A percentile compares a stretch with the other conserved stretches of the same genome.
phyloP scores from a whole-genome alignment of 2,329 filamentous ascomycete genomes.

The Fusarium sp. region DNA sequence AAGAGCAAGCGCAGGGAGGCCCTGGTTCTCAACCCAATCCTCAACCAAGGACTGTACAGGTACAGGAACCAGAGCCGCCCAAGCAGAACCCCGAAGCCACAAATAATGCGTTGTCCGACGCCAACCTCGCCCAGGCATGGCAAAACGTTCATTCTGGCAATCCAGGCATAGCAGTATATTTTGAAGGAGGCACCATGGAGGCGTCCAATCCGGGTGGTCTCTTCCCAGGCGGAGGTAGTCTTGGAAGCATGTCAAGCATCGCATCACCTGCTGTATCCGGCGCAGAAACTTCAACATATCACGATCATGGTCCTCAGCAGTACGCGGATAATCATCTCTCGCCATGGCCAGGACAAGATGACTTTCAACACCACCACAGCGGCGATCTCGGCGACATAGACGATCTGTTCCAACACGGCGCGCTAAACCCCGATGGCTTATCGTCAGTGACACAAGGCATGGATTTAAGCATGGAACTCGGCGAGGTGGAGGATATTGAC shows the following conservation, averaged over 20 bases:
- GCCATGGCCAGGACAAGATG: constrained; percentile 18
- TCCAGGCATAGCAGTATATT: constrained; percentile 20
- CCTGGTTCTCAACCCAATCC: not conserved
- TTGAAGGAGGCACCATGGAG: constrained; percentile 17
- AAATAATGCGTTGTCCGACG: not conserved
- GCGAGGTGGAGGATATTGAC: constrained; percentile 34
- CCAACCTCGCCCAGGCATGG: constrained; percentile 11
- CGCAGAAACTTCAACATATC: not conserved
- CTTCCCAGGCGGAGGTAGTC: constrained; percentile 18
- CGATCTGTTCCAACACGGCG: constrained; percentile 10
- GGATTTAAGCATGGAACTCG: constrained; percentile 28
- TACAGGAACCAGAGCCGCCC: not conserved
- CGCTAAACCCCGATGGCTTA: not conserved
- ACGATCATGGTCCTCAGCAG: not conserved
- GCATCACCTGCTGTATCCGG: constrained; percentile 29
- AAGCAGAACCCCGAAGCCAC: not conserved
- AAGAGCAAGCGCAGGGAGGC: not conserved
- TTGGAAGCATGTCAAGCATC: constrained; percentile 26
- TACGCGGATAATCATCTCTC: constrained; percentile 4
- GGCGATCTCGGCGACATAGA: constrained; percentile 7
- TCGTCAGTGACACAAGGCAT: not conserved
- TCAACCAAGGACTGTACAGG: not conserved
- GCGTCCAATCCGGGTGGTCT: not conserved
- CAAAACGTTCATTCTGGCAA: constrained; percentile 15
- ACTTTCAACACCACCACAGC: constrained; percentile 9